Evolutionary conservation across 2,329 filamentous ascomycete genomes (phyloP).

Genomic region (Fusarium gaditjirri): DNA sequence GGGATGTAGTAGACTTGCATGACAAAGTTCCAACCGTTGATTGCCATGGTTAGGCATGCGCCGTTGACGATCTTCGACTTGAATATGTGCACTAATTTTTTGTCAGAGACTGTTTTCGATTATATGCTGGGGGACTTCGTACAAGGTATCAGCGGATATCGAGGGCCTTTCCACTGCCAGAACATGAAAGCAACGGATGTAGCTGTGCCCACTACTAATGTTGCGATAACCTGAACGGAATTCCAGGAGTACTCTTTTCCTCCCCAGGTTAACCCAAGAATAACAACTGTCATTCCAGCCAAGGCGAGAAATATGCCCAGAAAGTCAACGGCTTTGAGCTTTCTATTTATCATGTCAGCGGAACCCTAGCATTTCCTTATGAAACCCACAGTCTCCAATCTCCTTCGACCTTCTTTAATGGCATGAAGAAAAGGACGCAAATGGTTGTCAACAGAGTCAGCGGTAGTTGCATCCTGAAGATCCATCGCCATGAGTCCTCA

Average conservation of each 20-base stretch:
- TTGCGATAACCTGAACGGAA: constrained; percentile 64
- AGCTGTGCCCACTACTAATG: constrained; percentile 61
- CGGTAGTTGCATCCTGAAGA: constrained; percentile 65
- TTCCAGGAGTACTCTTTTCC: constrained; percentile 68
- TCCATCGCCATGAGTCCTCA: constrained; percentile 62
- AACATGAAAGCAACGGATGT: constrained; percentile 61
- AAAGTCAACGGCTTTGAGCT: constrained; percentile 63
- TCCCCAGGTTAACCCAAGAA: constrained; percentile 67
- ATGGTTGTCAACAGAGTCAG: constrained; percentile 59
- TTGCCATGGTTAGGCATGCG: constrained; percentile 65
- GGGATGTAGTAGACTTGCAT: constrained; percentile 64
- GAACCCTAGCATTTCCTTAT: rapidly evolving
- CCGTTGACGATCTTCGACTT: constrained; percentile 63
- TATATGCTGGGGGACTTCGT: constrained; percentile 9
- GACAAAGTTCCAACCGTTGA: constrained; percentile 69
- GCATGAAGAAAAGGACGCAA: constrained; percentile 66
- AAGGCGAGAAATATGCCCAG: constrained; percentile 59
- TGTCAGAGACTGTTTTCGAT: not conserved
- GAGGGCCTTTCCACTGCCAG: constrained; percentile 63
- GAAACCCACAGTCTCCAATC: constrained; percentile 57
- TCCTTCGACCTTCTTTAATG: constrained; percentile 63
- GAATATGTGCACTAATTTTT: constrained; percentile 60
- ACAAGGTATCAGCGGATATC: constrained; percentile 60
- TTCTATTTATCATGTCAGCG: constrained; percentile 44
- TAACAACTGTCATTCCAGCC: constrained; percentile 56